These are phyloP conservation scores for Yamadazyma aaseri DNA, from an alignment of 1,139 yeast species.

Conservation along the genomic window DNA sequence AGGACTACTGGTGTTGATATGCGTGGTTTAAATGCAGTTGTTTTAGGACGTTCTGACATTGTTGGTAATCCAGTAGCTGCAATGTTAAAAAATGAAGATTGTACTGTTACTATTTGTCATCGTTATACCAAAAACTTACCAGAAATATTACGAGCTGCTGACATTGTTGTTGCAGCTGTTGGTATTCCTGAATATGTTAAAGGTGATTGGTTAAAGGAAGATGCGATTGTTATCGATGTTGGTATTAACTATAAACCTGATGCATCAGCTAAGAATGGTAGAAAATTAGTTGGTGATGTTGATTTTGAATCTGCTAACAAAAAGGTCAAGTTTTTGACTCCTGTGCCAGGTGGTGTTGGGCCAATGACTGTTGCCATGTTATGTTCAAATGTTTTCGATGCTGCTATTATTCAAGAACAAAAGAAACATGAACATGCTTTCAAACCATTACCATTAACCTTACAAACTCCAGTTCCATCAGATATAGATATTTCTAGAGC, in stretches of 20 bases:
- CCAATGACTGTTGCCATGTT: constrained; percentile 90
- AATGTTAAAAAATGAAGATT: constrained; percentile 66
- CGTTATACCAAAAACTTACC: constrained; percentile 55
- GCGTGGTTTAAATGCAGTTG: constrained; percentile 72
- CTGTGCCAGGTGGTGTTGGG: constrained; percentile 89
- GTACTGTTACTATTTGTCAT: constrained; percentile 76
- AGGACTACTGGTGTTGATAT: constrained; percentile 59
- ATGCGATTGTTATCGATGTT: constrained; percentile 71
- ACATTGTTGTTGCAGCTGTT: constrained; percentile 74
- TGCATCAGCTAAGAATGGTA: constrained; percentile 60
- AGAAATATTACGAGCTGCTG: constrained; percentile 57
- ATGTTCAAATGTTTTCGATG: constrained; percentile 62
- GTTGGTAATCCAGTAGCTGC: constrained; percentile 83
- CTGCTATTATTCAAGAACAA: constrained; percentile 58
- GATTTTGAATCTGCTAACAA: constrained; percentile 58
- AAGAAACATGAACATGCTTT: constrained; percentile 45
- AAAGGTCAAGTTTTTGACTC: constrained; percentile 65
- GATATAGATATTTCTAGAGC: constrained; percentile 74
- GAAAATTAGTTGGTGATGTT: constrained; percentile 73
- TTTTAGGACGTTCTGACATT: constrained; percentile 77
- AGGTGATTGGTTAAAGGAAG: constrained; percentile 71
- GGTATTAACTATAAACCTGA: constrained; percentile 77
- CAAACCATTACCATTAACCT: constrained; percentile 49
- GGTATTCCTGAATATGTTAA: constrained; percentile 70
- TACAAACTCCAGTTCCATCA: constrained; percentile 65